Evolutionary conservation across 2,329 filamentous ascomycete genomes (phyloP), one percentile per base, ranked within the genome.

Genomic region (Calonectria hawksworthii): DNA sequence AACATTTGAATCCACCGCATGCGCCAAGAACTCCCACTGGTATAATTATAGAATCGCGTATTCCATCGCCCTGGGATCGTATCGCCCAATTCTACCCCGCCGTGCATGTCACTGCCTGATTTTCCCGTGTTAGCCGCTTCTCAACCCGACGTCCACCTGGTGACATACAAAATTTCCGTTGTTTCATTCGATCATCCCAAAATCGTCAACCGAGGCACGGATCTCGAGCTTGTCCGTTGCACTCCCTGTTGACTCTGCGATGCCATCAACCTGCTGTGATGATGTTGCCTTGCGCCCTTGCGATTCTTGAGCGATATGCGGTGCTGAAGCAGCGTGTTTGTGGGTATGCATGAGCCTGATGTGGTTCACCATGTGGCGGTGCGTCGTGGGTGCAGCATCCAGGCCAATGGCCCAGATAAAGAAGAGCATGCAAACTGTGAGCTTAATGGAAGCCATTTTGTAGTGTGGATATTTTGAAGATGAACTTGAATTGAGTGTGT

Each of bases 301-400:
- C 14, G 78, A 28, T 54, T 78, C 71, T 16, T 73, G 34, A 36
- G 74, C 32, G 21, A 72, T 38, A n/a, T 72, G 74, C 16, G 77
- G 68, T 18, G 56, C 56, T 0, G 23, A 51, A 7, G 61, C 63
- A 10, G 56, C 68, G 34, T 65, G 80, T 50, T 61, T 30, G 56
- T 66, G 74, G 36, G 86, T 78, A 82, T 84, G 79, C 85, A 86
- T 85, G 86, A 86, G 72, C 26, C 76, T 72, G 47, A 67, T 68
- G 54, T 82, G 78, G 36, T 77, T 30, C 11, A 36, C 38, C 63
- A 68, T 75, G 68, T 81, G 78, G 51, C 71, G 52, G 68, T 74
- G 75, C 18, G 73, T 70, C 14, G 80, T 66, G 23, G 82, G 82
- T 32, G 79, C 81, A 23, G 82, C 82, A 28, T 82, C 69, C 2